Base-by-base conservation (phyloP, 192 early-diverging fungal species). In the Coemansia guatemalensis region DNA sequence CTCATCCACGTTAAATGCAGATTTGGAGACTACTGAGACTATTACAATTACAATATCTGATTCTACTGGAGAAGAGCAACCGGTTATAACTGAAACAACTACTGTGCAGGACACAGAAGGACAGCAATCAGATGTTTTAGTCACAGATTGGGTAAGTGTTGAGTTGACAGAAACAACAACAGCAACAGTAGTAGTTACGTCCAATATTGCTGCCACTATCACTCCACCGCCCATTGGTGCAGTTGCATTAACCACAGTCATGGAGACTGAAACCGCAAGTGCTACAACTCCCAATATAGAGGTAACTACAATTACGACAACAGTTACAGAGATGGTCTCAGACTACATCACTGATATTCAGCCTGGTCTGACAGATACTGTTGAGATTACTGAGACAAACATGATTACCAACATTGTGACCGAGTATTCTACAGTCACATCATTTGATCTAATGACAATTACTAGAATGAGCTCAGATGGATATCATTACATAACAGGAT, bases 201-300 rank as follows among this genome's bases (percentile, higher is more conserved):
- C 61, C 1, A 3, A 8, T 4, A 35, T 64, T 0, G 27, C 33
- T 1, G 54, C 49, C 23, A 70, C 61, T 7, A 44, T 53, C 6
- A 53, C 26, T 1, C 54, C 56, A 17, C 56, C 26, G 11, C 21
- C 54, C 22, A 53, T 48, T 27, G 17, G 33, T 48, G 5, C 30
- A 1, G 48, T 64, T 12, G 39, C 50, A 2, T 54, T 51, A 11
- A 35, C 56, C 0, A 70, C 68, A 35, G 30, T 35, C 0, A 51
- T 50, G 1, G 61, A 59, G 2, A 70, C 68, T 18, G 60, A 59
- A 11, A 58, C 62, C 3, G 61, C 23, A 3, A 55, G 32, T 47
- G 56, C 59, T 23, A 48, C 56, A 9, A 59, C 61, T 1, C 61
- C 54, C 8, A 41, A 23, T 3, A 41, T 49, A 0, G 35, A 20